Evolutionary conservation across 768 basidiomycete species (phyloP), one percentile per base, ranked within the genome.

Genomic region (Amanita exitialis): DNA sequence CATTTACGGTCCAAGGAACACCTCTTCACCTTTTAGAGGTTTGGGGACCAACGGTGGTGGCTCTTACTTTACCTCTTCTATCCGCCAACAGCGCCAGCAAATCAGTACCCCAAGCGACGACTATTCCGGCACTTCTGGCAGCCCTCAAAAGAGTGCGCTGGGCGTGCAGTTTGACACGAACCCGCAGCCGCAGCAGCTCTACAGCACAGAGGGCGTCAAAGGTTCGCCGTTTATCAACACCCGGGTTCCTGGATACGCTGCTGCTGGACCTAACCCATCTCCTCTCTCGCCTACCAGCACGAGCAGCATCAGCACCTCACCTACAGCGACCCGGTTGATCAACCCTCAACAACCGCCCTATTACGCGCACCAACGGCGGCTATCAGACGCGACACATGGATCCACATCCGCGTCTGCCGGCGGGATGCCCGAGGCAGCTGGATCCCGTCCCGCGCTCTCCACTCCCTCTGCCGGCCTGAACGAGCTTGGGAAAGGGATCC

Each of bases 401-500:
- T n/a, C n/a, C 0, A 13, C 36, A 23, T 20, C 41, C 5, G 60
- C 15, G 23, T 18, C 47, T 16, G 6, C 49, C 30, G 49, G 37
- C 32, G 20, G n/a, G n/a, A n/a, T 25, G 10, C 18, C 18, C 18
- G 38, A 13, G 3, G 39, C 18, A 1, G 35, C 12, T 2, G 47
- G 50, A 13, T 23, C 13, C 20, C 36, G 27, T 36, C 12, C 25
- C 0, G 28, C 28, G 18, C 1, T 25, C 5, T 15, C 36, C 9
- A 4, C 20, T 3, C 12, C 54, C 27, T 38, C 56, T n/a, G 53
- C 63, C 28, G 56, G 60, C 30, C 66, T 74, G 46, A 59, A 63
- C n/a, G 74, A 92, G 9, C 81, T 95, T 20, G 94, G 95, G 45
- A 86, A 85, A 61, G 95, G 95, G 32, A 79, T 97, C 0, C 91